Conservation (phyloP, 192 early-diverging fungal genomes). For the Phycomyces blakesleeanus region DNA sequence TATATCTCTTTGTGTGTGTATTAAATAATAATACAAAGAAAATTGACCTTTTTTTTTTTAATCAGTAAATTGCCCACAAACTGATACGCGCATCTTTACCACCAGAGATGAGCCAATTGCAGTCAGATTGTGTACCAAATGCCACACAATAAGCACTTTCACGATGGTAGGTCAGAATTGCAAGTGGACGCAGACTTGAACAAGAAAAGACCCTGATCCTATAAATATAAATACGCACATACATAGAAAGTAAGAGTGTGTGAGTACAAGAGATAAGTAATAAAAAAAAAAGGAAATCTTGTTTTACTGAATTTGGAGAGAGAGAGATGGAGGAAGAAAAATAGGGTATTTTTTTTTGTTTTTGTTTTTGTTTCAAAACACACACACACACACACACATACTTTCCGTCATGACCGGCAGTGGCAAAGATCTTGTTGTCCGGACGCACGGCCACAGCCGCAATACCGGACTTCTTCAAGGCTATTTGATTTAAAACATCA, state of each 20-base stretch:
- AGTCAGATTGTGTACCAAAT: constrained; percentile 5
- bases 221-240: neutral
- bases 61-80: constrained; percentile 35
- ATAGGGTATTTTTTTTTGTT: neutral
- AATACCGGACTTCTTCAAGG: constrained; percentile 26
- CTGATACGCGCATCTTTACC: constrained; percentile 36
- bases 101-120: constrained; percentile 23
- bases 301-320: no score
- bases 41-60: neutral
- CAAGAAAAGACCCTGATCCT: constrained; percentile 35
- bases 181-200: constrained; percentile 32
- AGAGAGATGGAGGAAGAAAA: constrained; percentile 1
- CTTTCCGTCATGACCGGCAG: constrained; percentile 36
- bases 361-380: constrained; percentile 1
- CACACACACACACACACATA: no score
- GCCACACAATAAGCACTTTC: constrained; percentile 29
- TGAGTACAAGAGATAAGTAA: neutral
- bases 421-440: constrained; percentile 35
- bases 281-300: no score
- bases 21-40: neutral
- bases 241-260: neutral
- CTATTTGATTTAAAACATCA: constrained; percentile 13
- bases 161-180: constrained; percentile 28
- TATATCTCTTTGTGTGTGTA: neutral
- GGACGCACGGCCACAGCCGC: constrained; percentile 21